These are phyloP conservation scores for Penicillium manginii DNA, from an alignment of 495 filamentous ascomycete species.

Conservation along the genomic window DNA sequence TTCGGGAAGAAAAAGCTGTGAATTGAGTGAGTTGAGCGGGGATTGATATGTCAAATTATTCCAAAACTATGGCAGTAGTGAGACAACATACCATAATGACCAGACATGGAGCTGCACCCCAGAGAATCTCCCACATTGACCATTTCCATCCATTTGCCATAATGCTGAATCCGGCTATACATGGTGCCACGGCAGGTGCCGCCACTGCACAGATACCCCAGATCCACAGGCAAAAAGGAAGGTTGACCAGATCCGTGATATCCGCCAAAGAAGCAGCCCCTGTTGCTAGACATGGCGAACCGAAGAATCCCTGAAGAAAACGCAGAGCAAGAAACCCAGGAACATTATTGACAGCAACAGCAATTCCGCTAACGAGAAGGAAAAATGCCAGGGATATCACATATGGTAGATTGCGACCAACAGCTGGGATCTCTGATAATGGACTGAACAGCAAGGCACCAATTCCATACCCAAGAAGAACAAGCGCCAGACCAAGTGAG, in stretches of 20 bases:
- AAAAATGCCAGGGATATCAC: constrained; percentile 50
- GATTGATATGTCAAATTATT: no score
- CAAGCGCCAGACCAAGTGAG: neutral
- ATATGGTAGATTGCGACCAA: constrained; percentile 52
- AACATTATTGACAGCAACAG: constrained; percentile 44
- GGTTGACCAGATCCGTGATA: constrained; percentile 39
- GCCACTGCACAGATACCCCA: neutral
- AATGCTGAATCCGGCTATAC: constrained; percentile 33
- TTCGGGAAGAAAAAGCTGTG: constrained; percentile 50
- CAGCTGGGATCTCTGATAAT: constrained; percentile 46
- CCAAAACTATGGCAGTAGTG: no score
- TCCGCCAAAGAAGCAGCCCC: constrained; percentile 55
- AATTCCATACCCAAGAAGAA: neutral
- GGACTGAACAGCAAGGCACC: constrained; percentile 38
- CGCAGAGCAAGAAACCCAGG: constrained; percentile 46
- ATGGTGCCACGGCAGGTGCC: neutral
- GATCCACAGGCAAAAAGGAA: neutral
- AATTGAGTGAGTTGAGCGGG: no score
- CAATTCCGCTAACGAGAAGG: constrained; percentile 43
- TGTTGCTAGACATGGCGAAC: constrained; percentile 47
- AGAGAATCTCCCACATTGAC: constrained; percentile 54
- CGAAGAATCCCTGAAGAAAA: constrained; percentile 54
- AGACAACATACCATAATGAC: no score
- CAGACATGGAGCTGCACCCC: constrained; percentile 42
- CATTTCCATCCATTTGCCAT: constrained; percentile 53